Conservation (phyloP, 169 alveolate species). For the Cryptosporidium viatorum region DNA sequence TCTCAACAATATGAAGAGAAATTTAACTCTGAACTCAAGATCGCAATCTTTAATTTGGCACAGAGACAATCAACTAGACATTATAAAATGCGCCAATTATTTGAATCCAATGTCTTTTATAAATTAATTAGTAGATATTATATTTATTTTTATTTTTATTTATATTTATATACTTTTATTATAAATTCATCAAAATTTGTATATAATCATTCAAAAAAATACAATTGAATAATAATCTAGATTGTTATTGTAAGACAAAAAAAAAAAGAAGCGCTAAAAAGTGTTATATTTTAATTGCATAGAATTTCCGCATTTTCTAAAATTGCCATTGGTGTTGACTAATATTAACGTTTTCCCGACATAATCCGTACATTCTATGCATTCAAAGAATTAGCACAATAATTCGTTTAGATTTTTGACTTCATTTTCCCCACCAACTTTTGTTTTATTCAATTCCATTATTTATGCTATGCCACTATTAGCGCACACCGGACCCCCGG, state of each 20-base stretch:
- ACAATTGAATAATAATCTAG: too few species aligned
- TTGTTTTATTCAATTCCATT: background rate
- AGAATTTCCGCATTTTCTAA: background rate
- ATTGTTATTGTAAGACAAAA: background rate
- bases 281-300: background rate
- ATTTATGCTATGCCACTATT: background rate
- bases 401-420: background rate
- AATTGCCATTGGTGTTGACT: background rate
- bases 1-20: slow-evolving; percentile 4
- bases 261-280: background rate
- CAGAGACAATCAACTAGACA: slow-evolving; percentile 14
- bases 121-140: background rate
- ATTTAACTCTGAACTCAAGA: slow-evolving; percentile 7
- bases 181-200: background rate
- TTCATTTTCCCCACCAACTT: background rate
- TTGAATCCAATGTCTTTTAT: background rate
- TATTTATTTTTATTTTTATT: background rate
- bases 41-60: background rate
- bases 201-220: too few species aligned
- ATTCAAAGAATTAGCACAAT: background rate
- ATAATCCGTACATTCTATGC: too few species aligned
- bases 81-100: background rate
- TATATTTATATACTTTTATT: background rate
- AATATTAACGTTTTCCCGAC: background rate
- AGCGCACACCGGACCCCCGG: slow-evolving; percentile 47